Evolutionary conservation across 306 rosid species (phyloP).

Genomic region (Lathyrus aphaca): DNA sequence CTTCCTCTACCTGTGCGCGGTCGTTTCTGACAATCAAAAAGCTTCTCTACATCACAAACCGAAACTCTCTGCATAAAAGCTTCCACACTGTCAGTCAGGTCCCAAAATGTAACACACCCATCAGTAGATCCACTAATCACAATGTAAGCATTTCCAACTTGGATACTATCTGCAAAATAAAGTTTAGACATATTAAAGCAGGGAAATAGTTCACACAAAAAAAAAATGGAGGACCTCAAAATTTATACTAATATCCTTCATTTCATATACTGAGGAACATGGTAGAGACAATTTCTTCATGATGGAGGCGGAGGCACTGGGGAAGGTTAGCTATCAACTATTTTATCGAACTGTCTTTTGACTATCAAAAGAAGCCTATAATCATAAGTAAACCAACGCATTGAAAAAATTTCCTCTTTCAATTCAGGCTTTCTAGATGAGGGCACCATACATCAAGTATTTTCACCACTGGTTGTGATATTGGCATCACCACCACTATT

Average conservation of each 20-base stretch:
- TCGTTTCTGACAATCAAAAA: slow-evolving; percentile 77
- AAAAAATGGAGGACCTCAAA: not conserved
- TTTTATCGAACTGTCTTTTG: not conserved
- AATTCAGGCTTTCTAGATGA: slow-evolving; percentile 22
- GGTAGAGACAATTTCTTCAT: not conserved
- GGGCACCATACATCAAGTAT: slow-evolving; percentile 24
- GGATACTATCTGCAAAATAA: slow-evolving; percentile 52
- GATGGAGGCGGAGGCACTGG: not conserved
- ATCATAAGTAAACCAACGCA: slow-evolving; percentile 28
- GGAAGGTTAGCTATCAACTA: slow-evolving; percentile 4
- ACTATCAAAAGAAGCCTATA: slow-evolving; percentile 12
- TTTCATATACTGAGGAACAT: slow-evolving; percentile 8
- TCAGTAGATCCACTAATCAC: slow-evolving; percentile 93
- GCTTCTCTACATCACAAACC: slow-evolving; percentile 54
- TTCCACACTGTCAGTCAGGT: slow-evolving; percentile 66
- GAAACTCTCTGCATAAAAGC: slow-evolving; percentile 71
- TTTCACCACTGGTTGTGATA: slow-evolving; percentile 10
- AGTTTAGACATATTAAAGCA: slow-evolving; percentile 20
- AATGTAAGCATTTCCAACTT: slow-evolving; percentile 54
- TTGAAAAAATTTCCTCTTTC: slow-evolving; percentile 31
- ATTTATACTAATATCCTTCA: slow-evolving; percentile 5
- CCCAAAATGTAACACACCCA: slow-evolving; percentile 94
- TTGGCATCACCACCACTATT: slow-evolving; percentile 10
- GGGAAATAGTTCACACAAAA: slow-evolving; percentile 25
- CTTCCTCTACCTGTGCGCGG: slow-evolving; percentile 97